These are phyloP conservation scores for Sordariomycetes sp. DNA, from an alignment of 2,329 filamentous ascomycete species.

Conservation along the genomic window DNA sequence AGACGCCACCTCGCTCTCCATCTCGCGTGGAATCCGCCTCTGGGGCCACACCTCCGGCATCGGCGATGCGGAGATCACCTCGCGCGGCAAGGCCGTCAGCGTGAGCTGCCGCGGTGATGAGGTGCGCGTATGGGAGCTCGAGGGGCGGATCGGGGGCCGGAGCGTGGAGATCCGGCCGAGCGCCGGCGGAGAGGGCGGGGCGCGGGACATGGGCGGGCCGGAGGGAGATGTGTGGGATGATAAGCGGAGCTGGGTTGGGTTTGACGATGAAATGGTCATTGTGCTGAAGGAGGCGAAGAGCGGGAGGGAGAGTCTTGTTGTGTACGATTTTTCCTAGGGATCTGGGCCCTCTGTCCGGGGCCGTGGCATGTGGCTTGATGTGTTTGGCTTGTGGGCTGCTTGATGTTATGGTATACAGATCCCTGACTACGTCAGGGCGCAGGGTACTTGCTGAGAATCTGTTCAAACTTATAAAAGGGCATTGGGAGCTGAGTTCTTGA, in stretches of 20 bases:
- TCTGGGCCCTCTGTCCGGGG: not conserved
- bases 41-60: conserved; percentile 92
- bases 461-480: too few relatives aligned
- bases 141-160: conserved; percentile 45
- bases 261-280: conserved; percentile 87
- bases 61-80: conserved; percentile 71
- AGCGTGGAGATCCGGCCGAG: conserved; percentile 39
- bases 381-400: not conserved
- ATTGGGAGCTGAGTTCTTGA: not conserved
- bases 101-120: conserved; percentile 69
- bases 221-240: conserved; percentile 24
- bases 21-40: conserved; percentile 62
- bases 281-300: conserved; percentile 59
- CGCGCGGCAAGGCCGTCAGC: conserved; percentile 79
- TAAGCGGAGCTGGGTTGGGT: conserved; percentile 59
- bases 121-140: conserved; percentile 79
- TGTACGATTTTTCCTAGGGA: conserved; percentile 70
- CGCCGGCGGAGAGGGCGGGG: not conserved
- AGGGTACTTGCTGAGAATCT: too few relatives aligned
- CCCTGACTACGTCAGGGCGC: too few relatives aligned
- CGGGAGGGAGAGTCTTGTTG: conserved; percentile 60
- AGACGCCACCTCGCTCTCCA: conserved; percentile 47
- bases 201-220: not conserved
- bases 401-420: not conserved
- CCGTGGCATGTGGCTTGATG: not conserved